Evolutionary conservation across 2,329 filamentous ascomycete genomes (phyloP).

Genomic region (Colletotrichum liriopes): DNA sequence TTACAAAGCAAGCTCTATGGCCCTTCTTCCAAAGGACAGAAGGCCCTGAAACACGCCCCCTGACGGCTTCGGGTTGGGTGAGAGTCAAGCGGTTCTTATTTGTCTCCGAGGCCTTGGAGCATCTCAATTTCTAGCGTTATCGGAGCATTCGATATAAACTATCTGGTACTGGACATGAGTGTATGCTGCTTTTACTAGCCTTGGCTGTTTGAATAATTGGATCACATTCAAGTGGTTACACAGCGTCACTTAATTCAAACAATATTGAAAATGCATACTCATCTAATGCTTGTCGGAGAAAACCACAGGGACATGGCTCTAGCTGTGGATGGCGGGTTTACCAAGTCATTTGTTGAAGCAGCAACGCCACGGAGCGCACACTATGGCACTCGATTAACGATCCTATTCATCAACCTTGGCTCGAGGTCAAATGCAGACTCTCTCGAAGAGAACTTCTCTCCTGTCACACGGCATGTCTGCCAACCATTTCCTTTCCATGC

Average conservation of each 20-base stretch:
- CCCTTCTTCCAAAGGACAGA: neutral
- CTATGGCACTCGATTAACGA: neutral
- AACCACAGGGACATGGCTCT: neutral
- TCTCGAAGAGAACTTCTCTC: neutral
- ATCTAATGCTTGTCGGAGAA: too few species aligned
- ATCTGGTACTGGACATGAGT: neutral
- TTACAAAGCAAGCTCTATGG: neutral
- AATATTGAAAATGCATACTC: neutral
- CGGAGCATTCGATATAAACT: neutral
- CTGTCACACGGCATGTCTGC: too few species aligned
- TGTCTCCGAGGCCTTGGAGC: too few species aligned
- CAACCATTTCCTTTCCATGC: neutral
- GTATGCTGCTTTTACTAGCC: neutral
- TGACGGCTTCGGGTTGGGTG: neutral
- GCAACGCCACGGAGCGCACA: neutral
- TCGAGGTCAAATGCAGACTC: neutral
- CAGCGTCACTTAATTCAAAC: too few species aligned
- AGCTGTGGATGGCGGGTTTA: neutral
- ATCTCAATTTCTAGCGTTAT: neutral
- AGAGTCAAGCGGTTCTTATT: neutral
- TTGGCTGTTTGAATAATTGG: neutral
- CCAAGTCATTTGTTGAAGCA: neutral
- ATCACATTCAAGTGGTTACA: neutral
- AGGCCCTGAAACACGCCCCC: neutral
- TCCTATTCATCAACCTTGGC: neutral